phyloP scores from a whole-genome alignment of 441 rosid genomes.

The Pelargonium fulgidum region DNA sequence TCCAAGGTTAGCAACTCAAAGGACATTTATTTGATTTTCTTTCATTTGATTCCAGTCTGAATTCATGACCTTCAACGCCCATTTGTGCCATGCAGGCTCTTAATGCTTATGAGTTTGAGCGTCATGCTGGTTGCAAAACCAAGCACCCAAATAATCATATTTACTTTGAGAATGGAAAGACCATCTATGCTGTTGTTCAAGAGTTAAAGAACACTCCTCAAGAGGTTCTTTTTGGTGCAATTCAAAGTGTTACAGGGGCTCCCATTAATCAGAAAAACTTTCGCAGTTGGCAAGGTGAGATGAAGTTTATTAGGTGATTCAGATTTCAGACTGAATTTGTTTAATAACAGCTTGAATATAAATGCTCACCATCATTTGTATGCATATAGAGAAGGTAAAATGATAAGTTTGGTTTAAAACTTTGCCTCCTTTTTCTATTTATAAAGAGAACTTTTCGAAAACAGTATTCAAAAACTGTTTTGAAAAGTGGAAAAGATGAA shows the following conservation, averaged over 20 bases:
- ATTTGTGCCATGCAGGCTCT: constrained; percentile 37
- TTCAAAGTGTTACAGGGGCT: constrained; percentile 56
- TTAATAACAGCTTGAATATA: background rate
- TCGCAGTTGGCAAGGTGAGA: constrained; percentile 59
- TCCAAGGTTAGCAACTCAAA: constrained; percentile 39
- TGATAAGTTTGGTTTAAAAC: background rate
- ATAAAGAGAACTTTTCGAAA: background rate
- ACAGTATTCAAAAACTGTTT: background rate
- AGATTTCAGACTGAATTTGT: background rate
- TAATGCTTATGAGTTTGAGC: constrained; percentile 71
- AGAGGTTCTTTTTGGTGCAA: constrained; percentile 44
- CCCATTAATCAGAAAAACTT: constrained; percentile 69
- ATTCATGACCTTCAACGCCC: constrained; percentile 14
- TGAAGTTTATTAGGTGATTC: background rate
- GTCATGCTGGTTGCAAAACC: constrained; percentile 70
- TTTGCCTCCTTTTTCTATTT: background rate
- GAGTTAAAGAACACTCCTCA: constrained; percentile 62
- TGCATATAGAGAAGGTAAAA: background rate
- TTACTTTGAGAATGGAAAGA: constrained; percentile 69
- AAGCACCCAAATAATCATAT: constrained; percentile 80
- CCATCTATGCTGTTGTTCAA: constrained; percentile 67
- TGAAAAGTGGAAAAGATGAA: background rate
- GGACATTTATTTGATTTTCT: background rate
- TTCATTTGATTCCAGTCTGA: constrained; percentile 3
- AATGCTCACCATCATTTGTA: background rate